These are phyloP conservation scores for Dioscorea alata DNA, from an alignment of 106 monocot genomes.

Conservation along the genomic window DNA sequence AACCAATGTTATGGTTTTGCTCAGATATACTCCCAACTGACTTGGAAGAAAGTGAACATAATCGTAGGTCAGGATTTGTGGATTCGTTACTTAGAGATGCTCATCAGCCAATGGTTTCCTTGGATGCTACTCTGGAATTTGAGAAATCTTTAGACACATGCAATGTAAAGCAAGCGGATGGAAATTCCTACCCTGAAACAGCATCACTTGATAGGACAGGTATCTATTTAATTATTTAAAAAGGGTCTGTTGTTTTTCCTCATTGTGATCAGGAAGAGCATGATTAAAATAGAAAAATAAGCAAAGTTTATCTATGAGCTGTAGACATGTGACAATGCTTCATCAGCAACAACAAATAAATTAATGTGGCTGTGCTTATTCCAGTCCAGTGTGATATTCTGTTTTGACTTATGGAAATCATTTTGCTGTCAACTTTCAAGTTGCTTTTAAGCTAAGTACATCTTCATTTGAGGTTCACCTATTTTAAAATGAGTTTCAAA, in stretches of 20 bases:
- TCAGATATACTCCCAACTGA: slow-evolving; percentile 35
- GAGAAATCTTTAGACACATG: slow-evolving; percentile 21
- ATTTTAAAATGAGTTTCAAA: too few species aligned
- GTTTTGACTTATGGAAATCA: too few species aligned
- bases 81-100: slow-evolving; percentile 59
- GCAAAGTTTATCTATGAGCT: neutral
- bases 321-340: neutral
- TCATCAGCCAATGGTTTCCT: slow-evolving; percentile 5
- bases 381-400: too few species aligned
- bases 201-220: slow-evolving; percentile 18
- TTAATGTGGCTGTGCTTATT: too few species aligned
- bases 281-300: neutral
- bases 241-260: neutral
- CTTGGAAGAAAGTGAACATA: slow-evolving; percentile 46
- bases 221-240: slow-evolving; percentile 1
- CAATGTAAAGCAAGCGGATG: slow-evolving; percentile 2
- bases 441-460: too few species aligned
- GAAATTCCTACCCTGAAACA: slow-evolving; percentile 8
- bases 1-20: neutral
- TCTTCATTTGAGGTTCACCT: too few species aligned
- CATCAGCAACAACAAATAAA: too few species aligned
- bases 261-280: too few species aligned
- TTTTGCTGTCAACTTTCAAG: too few species aligned
- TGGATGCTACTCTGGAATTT: slow-evolving; percentile 19
- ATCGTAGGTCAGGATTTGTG: slow-evolving; percentile 67